These are phyloP conservation scores for Monilinia vaccinii-corymbosi DNA, from an alignment of 2,329 filamentous ascomycete genomes.

Conservation along the genomic window DNA sequence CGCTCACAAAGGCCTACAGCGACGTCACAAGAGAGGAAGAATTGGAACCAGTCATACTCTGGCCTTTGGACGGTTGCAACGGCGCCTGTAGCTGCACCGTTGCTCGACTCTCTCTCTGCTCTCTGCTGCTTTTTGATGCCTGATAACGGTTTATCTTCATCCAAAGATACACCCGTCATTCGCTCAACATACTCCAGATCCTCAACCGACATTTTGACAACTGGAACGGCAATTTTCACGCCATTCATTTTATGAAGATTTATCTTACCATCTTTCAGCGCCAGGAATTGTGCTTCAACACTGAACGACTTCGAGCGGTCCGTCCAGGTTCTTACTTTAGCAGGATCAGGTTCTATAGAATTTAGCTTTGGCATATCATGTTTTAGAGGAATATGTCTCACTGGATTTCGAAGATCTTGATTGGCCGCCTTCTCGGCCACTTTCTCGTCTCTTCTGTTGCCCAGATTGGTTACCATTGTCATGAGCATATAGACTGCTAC, in stretches of 20 bases:
- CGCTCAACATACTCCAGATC: slow-evolving; percentile 93
- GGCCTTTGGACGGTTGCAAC: slow-evolving; percentile 59
- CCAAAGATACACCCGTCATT: slow-evolving; percentile 74
- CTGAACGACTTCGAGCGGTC: slow-evolving; percentile 94
- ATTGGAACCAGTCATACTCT: slow-evolving; percentile 98
- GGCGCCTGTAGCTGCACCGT: slow-evolving; percentile 38
- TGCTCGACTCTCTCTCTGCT: slow-evolving; percentile 22
- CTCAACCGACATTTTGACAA: slow-evolving; percentile 89
- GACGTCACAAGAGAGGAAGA: slow-evolving; percentile 89
- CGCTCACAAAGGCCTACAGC: slow-evolving; percentile 88
- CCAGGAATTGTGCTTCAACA: slow-evolving; percentile 93
- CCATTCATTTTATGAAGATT: slow-evolving; percentile 97
- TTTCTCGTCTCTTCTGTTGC: slow-evolving; percentile 68
- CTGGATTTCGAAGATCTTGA: slow-evolving; percentile 57
- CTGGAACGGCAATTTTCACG: slow-evolving; percentile 94
- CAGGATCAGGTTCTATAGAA: slow-evolving; percentile 63
- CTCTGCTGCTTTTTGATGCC: slow-evolving; percentile 53
- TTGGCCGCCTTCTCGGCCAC: slow-evolving; percentile 49
- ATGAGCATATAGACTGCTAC: slow-evolving; percentile 65
- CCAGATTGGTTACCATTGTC: slow-evolving; percentile 57
- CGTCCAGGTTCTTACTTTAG: slow-evolving; percentile 85
- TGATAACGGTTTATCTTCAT: slow-evolving; percentile 86
- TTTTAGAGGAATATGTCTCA: slow-evolving; percentile 38
- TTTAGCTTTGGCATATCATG: slow-evolving; percentile 14
- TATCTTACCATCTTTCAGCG: slow-evolving; percentile 90